Conservation (phyloP, 2,329 filamentous ascomycete genomes). For the Aspergillus tubingensis region DNA sequence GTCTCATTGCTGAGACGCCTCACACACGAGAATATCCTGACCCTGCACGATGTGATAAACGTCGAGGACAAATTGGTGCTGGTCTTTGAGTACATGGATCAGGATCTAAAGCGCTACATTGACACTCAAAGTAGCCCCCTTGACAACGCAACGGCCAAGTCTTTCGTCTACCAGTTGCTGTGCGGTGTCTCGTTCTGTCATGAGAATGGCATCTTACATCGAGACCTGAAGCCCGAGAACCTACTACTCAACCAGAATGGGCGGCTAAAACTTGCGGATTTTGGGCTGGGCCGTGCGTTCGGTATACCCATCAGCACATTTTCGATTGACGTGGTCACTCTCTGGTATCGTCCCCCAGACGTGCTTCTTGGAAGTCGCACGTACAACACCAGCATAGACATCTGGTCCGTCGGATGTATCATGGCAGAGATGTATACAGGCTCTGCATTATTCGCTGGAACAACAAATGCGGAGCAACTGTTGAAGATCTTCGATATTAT, state of each 20-base stretch:
- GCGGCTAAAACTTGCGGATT: constrained; percentile 86
- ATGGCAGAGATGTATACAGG: constrained; percentile 99
- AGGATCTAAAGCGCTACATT: constrained; percentile 97
- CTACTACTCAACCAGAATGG: constrained; percentile 89
- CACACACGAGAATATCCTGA: constrained; percentile 96
- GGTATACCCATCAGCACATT: constrained; percentile 97
- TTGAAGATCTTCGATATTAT: constrained; percentile 93
- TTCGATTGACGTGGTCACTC: constrained; percentile 91
- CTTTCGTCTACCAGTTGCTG: constrained; percentile 96
- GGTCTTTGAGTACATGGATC: constrained; percentile 97
- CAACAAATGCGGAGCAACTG: constrained; percentile 93
- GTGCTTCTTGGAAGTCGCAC: constrained; percentile 86
- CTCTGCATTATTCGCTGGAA: constrained; percentile 85
- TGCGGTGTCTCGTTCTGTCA: constrained; percentile 96
- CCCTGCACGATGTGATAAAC: constrained; percentile 95
- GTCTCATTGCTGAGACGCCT: constrained; percentile 98
- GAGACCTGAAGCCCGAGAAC: constrained; percentile 93
- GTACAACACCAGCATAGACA: constrained; percentile 96
- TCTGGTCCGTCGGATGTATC: constrained; percentile 95
- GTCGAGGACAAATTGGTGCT: constrained; percentile 99
- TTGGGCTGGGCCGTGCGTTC: constrained; percentile 87
- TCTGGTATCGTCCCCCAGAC: constrained; percentile 93
- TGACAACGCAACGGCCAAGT: constrained; percentile 87
- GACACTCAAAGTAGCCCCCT: constrained; percentile 85
- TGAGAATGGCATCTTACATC: constrained; percentile 90